A percentile compares a stretch with the other conserved stretches of the same genome.
These are phyloP conservation scores for Cercophora scortea DNA, from an alignment of 495 filamentous ascomycete genomes.

Conservation along the genomic window DNA sequence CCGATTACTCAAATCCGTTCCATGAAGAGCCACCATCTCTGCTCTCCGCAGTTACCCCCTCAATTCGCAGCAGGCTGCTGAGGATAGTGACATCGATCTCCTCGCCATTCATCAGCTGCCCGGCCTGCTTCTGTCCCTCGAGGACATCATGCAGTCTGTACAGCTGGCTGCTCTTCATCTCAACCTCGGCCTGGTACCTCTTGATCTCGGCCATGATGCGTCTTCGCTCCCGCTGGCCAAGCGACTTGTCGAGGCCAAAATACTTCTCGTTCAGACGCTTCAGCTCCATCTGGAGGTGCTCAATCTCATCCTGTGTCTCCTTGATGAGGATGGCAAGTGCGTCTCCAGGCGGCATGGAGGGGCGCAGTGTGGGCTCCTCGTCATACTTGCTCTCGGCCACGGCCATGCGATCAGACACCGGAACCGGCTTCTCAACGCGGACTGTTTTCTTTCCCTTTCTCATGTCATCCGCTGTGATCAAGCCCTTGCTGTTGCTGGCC, in stretches of 20 bases:
- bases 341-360: slow-evolving; percentile 61
- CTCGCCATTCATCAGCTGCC: slow-evolving; percentile 55
- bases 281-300: slow-evolving; percentile 66
- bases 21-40: slow-evolving; percentile 19
- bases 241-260: slow-evolving; percentile 58
- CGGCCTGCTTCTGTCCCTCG: slow-evolving; percentile 65
- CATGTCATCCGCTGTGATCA: slow-evolving; percentile 21
- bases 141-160: slow-evolving; percentile 86
- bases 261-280: slow-evolving; percentile 50
- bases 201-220: slow-evolving; percentile 56
- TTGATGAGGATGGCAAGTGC: slow-evolving; percentile 78
- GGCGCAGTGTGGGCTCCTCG: slow-evolving; percentile 69
- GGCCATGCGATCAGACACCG: slow-evolving; percentile 58
- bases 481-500: slow-evolving; percentile 2
- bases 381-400: slow-evolving; percentile 36
- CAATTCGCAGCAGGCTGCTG: slow-evolving; percentile 14
- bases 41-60: not conserved
- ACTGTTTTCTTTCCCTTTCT: slow-evolving; percentile 44
- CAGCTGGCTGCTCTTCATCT: slow-evolving; percentile 77
- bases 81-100: slow-evolving; percentile 61
- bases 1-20: slow-evolving; percentile 30
- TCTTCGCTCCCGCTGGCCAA: slow-evolving; percentile 59
- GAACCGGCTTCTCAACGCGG: slow-evolving; percentile 57
- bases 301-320: slow-evolving; percentile 71
- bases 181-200: slow-evolving; percentile 54